These are phyloP conservation scores for Achaetomium macrosporum DNA, from an alignment of 2,329 filamentous ascomycete genomes.

Conservation along the genomic window DNA sequence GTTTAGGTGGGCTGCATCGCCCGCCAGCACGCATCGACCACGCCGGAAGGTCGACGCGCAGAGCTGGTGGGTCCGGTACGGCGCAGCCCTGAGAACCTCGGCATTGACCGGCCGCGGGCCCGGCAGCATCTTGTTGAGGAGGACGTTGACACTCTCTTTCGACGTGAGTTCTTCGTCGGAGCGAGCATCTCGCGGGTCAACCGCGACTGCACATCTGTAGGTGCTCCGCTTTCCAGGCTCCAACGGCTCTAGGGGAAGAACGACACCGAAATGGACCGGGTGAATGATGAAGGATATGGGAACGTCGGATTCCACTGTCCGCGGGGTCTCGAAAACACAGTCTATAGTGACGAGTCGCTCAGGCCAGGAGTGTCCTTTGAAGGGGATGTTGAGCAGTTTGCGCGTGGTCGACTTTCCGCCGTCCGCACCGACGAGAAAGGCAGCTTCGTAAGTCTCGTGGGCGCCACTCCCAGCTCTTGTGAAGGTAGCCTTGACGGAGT, in stretches of 20 bases:
- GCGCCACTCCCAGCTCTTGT: not conserved
- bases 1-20: not conserved
- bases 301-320: not conserved
- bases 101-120: not conserved
- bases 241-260: not conserved
- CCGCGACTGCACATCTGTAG: not conserved
- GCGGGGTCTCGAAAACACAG: not conserved
- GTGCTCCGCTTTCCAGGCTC: not conserved
- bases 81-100: not conserved
- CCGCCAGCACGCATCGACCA: not conserved
- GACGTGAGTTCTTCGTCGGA: not conserved
- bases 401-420: not conserved
- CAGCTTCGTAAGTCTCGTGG: not conserved
- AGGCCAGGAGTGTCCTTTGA: not conserved
- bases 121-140: not conserved
- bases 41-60: not conserved
- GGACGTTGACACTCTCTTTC: not conserved
- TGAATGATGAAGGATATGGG: not conserved
- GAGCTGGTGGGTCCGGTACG: not conserved
- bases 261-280: not conserved
- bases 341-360: not conserved
- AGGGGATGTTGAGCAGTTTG: not conserved
- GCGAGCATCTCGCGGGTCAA: not conserved
- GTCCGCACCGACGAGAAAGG: not conserved
- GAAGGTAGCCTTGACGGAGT: not conserved